Base-by-base conservation (phyloP, 257 asterid genomes). In the Buddleja alternifolia region DNA sequence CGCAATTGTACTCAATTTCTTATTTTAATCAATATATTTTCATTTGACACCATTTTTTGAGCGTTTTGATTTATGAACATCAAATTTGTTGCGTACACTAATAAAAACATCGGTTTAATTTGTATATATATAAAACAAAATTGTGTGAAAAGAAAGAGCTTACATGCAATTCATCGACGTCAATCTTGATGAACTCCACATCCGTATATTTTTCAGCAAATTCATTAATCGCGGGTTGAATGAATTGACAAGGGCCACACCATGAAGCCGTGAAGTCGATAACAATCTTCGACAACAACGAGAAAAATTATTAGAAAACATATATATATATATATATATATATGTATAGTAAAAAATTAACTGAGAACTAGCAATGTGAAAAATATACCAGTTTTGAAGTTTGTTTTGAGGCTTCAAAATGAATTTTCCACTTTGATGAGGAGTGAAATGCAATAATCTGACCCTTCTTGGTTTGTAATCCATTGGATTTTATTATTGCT, bases 181-280 rank as follows among this genome's bases (percentile, higher is more conserved):
- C 92, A 58, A 91, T 86, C 88, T 80, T 88, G 84, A 85, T 64
- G 78, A 91, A 88, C 69, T 85, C 92, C 2, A 86, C 85, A 14
- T 88, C 86, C 0, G 77, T 56, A 62, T 76, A 90, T 52, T 70
- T 81, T 5, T 79, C 79, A 8, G 96, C 85, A 34, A 90, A 77
- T 47, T 80, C 95, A 0, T 78, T 66, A 44, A 93, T 36, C 3
- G 77, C 71, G 10, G 92, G 95, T 16, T 67, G 81, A 59, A 90
- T 83, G 53, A 4, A 39, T 65, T 78, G 69, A 36, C 90, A 90
- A 11, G 96, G 94, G 62, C 90, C 88, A 16, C 94, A 88, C 96
- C 97, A 88, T 19, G 88, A 34, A 7, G 96, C 93, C 0, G 89
- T 77, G 86, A 93, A 90, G 69, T 90, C 77, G 12, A 88, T 44